Evolutionary conservation across 495 filamentous ascomycete species (phyloP).

Genomic region (Penicillium flavigenum): DNA sequence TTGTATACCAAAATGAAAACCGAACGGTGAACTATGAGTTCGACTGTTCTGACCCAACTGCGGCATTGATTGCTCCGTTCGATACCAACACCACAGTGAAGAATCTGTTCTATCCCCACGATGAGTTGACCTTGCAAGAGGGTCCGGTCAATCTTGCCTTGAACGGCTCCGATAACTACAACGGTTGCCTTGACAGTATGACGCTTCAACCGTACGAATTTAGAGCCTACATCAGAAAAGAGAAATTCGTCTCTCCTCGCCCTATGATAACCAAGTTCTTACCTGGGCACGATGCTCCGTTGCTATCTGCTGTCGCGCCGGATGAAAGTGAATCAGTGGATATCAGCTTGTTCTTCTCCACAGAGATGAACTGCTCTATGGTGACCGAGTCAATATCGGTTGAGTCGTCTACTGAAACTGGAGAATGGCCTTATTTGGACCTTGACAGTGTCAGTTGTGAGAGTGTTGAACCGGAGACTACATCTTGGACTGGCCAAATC

Average conservation of each 20-base stretch:
- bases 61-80: conserved; percentile 60
- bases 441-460: conserved; percentile 45
- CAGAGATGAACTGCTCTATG: conserved; percentile 60
- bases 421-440: conserved; percentile 41
- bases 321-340: conserved; percentile 47
- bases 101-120: conserved; percentile 67
- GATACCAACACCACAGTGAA: conserved; percentile 55
- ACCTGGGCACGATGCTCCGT: conserved; percentile 63
- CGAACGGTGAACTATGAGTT: conserved; percentile 57
- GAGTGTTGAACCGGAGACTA: conserved; percentile 26
- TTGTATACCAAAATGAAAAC: conserved; percentile 66
- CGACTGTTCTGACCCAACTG: conserved; percentile 50
- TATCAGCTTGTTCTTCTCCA: conserved; percentile 59
- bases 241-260: conserved; percentile 48
- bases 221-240: conserved; percentile 60
- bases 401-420: conserved; percentile 52
- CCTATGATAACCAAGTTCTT: conserved; percentile 66
- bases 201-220: conserved; percentile 59
- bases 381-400: conserved; percentile 53
- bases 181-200: conserved; percentile 58
- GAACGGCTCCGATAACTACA: conserved; percentile 44
- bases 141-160: conserved; percentile 42
- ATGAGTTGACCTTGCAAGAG: conserved; percentile 50
- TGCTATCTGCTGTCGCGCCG: conserved; percentile 50
- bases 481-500: conserved; percentile 47